Conservation (phyloP, 2,329 filamentous ascomycete genomes). For the Drechslera avenae region DNA sequence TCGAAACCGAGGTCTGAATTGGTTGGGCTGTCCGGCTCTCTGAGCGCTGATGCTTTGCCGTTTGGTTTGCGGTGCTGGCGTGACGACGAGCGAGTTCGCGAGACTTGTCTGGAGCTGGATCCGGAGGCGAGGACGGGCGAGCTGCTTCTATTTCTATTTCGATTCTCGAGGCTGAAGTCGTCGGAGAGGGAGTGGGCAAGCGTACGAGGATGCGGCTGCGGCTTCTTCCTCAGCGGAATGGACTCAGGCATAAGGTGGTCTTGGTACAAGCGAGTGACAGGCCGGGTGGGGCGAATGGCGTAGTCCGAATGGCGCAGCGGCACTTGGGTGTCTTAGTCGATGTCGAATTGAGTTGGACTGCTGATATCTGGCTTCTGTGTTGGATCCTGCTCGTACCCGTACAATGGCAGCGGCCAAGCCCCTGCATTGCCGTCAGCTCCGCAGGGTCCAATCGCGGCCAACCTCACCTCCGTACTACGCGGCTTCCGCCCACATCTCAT, state of each 20-base stretch:
- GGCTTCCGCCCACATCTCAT: background rate
- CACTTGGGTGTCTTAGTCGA: background rate
- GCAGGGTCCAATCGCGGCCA: slow-evolving; percentile 15
- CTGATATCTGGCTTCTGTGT: slow-evolving; percentile 19
- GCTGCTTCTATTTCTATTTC: slow-evolving; percentile 13
- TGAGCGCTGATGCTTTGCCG: slow-evolving; percentile 13
- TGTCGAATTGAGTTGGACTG: slow-evolving; percentile 7
- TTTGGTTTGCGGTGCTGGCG: slow-evolving; percentile 15
- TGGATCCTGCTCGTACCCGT: background rate
- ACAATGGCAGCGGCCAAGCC: no score
- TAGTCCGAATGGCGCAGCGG: slow-evolving; percentile 11
- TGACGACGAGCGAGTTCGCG: slow-evolving; percentile 26
- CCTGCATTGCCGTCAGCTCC: slow-evolving; percentile 3
- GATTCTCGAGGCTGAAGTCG: slow-evolving; percentile 20
- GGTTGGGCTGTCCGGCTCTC: slow-evolving; percentile 26
- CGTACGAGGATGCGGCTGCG: slow-evolving; percentile 22
- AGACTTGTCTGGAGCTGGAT: slow-evolving; percentile 28
- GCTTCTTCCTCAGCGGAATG: slow-evolving; percentile 42
- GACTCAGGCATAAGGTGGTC: slow-evolving; percentile 46
- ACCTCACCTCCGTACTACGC: slow-evolving; percentile 13
- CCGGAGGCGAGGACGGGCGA: slow-evolving; percentile 33
- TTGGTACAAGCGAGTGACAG: slow-evolving; percentile 22
- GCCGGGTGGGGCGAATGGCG: slow-evolving; percentile 10
- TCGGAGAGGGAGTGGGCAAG: slow-evolving; percentile 22
- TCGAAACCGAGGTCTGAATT: slow-evolving; percentile 49